phyloP scores from a whole-genome alignment of 2,329 filamentous ascomycete species.

The Xylariaceae sp. region DNA sequence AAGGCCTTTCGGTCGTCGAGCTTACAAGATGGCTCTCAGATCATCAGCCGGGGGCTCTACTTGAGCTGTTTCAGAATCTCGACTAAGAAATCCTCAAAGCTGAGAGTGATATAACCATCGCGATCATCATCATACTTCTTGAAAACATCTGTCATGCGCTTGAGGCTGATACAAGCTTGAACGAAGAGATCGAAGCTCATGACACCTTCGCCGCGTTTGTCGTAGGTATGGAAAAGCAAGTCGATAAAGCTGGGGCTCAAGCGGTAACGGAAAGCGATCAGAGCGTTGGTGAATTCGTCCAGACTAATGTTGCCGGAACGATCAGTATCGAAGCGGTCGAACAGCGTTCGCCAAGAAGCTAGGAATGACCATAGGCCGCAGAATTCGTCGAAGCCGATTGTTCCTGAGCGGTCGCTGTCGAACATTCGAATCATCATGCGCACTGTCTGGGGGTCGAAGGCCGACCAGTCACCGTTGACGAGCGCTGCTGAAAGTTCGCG shows the following conservation, averaged over 20 bases:
- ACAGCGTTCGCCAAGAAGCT: slow-evolving; percentile 87
- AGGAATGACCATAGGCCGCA: slow-evolving; percentile 96
- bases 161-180: slow-evolving; percentile 92
- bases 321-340: slow-evolving; percentile 92
- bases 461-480: slow-evolving; percentile 93
- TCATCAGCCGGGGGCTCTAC: slow-evolving; percentile 29
- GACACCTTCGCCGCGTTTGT: slow-evolving; percentile 67
- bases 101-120: slow-evolving; percentile 85
- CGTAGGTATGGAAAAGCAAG: slow-evolving; percentile 84
- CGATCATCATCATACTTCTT: slow-evolving; percentile 98
- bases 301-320: slow-evolving; percentile 82
- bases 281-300: slow-evolving; percentile 82
- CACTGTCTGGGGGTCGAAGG: slow-evolving; percentile 91
- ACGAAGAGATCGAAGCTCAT: slow-evolving; percentile 97
- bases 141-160: slow-evolving; percentile 98
- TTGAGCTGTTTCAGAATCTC: slow-evolving; percentile 63
- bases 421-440: slow-evolving; percentile 99
- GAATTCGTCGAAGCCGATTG: slow-evolving; percentile 94
- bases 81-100: slow-evolving; percentile 77
- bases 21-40: too few relatives aligned
- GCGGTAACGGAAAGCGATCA: slow-evolving; percentile 91
- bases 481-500: slow-evolving; percentile 83
- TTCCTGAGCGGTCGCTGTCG: slow-evolving; percentile 83
- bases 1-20: too few relatives aligned
- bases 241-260: slow-evolving; percentile 80